phyloP scores from a whole-genome alignment of 192 early-diverging fungal species.

The Mortierella hygrophila region DNA sequence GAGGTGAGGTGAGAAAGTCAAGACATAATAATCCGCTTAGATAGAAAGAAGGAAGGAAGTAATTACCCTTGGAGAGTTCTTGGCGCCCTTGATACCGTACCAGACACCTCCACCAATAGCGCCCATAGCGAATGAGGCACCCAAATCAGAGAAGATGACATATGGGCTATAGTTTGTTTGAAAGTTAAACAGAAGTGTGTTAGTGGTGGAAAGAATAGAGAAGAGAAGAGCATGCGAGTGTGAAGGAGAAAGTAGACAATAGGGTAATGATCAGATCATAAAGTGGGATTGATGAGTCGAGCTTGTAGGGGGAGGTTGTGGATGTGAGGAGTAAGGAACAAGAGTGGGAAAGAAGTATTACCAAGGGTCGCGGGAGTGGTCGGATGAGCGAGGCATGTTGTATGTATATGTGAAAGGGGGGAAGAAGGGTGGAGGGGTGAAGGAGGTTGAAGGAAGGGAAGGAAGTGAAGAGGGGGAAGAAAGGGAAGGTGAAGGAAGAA shows the following conservation, averaged over 20 bases:
- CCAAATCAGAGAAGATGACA: constrained; percentile 88
- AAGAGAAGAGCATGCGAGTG: background rate
- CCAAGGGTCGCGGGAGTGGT: constrained; percentile 71
- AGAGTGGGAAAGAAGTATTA: constrained; percentile 15
- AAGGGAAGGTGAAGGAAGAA: constrained; percentile 13
- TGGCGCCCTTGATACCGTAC: constrained; percentile 98
- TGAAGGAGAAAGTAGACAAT: background rate
- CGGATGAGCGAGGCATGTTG: constrained; percentile 66
- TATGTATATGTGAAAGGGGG: background rate
- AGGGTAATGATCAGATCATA: background rate
- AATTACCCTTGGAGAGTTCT: constrained; percentile 93
- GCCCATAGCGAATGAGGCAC: constrained; percentile 96
- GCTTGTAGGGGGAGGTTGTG: background rate
- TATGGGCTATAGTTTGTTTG: constrained; percentile 70
- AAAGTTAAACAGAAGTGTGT: background rate
- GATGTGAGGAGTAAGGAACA: background rate
- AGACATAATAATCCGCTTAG: background rate
- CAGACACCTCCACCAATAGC: constrained; percentile 95
- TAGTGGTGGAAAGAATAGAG: background rate
- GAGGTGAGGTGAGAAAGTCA: background rate
- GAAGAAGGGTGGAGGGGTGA: background rate
- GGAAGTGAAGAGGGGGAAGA: constrained; percentile 4
- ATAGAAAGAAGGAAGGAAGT: background rate
- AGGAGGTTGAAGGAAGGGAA: background rate
- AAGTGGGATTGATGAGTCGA: background rate